phyloP scores from a whole-genome alignment of 345 rosid genomes.

The Eucalyptus curtisii region DNA sequence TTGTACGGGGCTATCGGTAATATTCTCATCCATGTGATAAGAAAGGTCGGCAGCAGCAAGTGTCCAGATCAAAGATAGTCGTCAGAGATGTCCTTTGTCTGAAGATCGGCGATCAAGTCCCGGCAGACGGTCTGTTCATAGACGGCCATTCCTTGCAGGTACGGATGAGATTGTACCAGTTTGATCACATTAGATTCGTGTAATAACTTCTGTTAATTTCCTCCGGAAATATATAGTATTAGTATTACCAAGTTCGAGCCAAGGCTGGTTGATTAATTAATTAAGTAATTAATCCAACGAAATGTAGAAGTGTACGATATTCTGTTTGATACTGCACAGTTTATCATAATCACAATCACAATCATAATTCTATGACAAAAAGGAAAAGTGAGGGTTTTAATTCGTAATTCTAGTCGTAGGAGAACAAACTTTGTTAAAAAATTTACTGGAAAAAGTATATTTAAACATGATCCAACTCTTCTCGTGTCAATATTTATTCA shows the following conservation, averaged over 20 bases:
- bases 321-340: too few species aligned
- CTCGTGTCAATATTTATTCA: neutral
- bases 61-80: conserved; percentile 42
- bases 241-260: too few species aligned
- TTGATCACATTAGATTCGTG: neutral
- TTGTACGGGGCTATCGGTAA: conserved; percentile 35
- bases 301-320: too few species aligned
- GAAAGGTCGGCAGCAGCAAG: conserved; percentile 30
- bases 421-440: neutral
- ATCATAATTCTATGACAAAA: neutral
- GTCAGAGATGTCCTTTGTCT: conserved; percentile 49
- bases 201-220: neutral
- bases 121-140: conserved; percentile 49
- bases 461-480: neutral
- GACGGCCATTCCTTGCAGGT: conserved; percentile 27
- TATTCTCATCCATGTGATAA: conserved; percentile 36
- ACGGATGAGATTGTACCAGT: neutral
- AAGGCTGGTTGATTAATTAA: too few species aligned
- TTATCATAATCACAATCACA: neutral
- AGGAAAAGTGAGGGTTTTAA: neutral
- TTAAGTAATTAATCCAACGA: too few species aligned
- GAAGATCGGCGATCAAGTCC: conserved; percentile 56
- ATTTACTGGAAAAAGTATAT: too few species aligned
- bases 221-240: neutral
- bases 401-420: neutral